Percentiles rank a stretch among this genome's conserved stretches.
Conservation (phyloP, 2,329 filamentous ascomycete genomes). For the Pseudocercospora fuligena region DNA sequence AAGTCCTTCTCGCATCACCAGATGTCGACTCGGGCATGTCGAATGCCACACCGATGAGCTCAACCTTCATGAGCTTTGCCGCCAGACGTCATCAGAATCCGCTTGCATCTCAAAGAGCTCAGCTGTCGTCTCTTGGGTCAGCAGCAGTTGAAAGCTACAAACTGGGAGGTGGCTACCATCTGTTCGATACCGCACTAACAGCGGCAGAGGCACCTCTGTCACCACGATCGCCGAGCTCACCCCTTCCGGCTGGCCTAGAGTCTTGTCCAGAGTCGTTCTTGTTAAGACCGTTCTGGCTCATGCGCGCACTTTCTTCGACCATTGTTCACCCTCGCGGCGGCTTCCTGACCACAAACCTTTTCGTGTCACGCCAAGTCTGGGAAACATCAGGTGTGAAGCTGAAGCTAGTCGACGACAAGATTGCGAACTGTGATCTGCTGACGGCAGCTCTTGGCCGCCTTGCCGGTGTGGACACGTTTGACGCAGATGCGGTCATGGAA, state of each 20-base stretch:
- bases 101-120: constrained; percentile 38
- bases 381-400: constrained; percentile 91
- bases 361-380: constrained; percentile 93
- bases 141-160: constrained; percentile 41
- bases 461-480: constrained; percentile 80
- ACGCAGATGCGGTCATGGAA: constrained; percentile 88
- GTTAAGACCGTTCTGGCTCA: constrained; percentile 96
- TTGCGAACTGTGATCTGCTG: constrained; percentile 85
- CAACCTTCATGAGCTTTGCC: constrained; percentile 63
- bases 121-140: constrained; percentile 59
- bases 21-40: constrained; percentile 68
- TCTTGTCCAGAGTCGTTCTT: constrained; percentile 88
- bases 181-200: constrained; percentile 69
- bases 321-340: constrained; percentile 89
- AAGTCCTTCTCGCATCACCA: constrained; percentile 68
- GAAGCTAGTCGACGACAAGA: constrained; percentile 89
- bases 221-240: constrained; percentile 46
- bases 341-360: constrained; percentile 88
- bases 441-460: constrained; percentile 79
- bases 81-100: constrained; percentile 36
- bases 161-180: constrained; percentile 72
- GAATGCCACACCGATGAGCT: constrained; percentile 72
- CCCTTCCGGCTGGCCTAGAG: constrained; percentile 77
- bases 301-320: constrained; percentile 92
- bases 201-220: constrained; percentile 33